Conservation (phyloP, 2,329 filamentous ascomycete species). For the Botrytis elliptica region DNA sequence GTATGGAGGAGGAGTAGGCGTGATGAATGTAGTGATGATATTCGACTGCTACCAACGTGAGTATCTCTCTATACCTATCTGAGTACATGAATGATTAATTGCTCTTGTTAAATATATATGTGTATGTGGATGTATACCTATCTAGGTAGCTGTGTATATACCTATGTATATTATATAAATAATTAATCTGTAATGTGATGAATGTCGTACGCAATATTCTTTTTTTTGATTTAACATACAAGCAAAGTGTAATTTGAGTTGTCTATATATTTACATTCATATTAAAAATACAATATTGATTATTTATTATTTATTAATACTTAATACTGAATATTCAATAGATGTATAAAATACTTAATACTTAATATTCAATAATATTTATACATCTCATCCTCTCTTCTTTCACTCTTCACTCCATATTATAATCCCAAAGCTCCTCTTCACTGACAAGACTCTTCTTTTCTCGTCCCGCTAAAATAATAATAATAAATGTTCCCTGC, state of each 20-base stretch:
- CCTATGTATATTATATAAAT: background rate
- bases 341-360: no score
- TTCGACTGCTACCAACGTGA: background rate
- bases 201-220: background rate
- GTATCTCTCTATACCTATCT: background rate
- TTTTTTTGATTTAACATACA: background rate
- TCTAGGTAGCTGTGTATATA: no score
- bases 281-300: background rate
- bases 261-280: background rate
- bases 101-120: background rate
- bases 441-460: background rate
- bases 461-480: conserved; percentile 18
- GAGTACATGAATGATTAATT: background rate
- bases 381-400: background rate
- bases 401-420: no score
- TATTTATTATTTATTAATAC: background rate
- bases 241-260: background rate
- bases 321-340: background rate
- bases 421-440: background rate
- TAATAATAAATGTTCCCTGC: conserved; percentile 10
- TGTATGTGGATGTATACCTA: background rate
- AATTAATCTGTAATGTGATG: background rate
- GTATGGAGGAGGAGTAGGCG: no score
- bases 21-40: background rate
- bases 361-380: background rate